A percentile compares a stretch with the other conserved stretches of the same genome.
Conservation (phyloP, 2,329 filamentous ascomycete species). For the Moelleriella libera region DNA sequence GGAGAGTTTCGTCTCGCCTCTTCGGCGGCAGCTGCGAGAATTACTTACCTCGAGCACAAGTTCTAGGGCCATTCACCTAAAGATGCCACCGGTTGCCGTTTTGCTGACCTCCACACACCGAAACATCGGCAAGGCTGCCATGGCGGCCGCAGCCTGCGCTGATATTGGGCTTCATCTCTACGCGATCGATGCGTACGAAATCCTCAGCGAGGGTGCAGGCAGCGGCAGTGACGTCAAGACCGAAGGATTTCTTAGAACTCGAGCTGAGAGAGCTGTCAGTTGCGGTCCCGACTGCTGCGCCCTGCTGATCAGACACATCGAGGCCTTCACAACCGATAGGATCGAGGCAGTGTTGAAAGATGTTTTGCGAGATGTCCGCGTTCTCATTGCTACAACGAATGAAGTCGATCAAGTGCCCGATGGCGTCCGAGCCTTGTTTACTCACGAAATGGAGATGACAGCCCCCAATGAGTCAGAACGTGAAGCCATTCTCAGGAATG, state of each 20-base stretch:
- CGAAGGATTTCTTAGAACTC: slow-evolving; percentile 74
- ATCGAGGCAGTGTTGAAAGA: slow-evolving; percentile 79
- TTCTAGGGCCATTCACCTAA: slow-evolving; percentile 69
- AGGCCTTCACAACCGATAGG: slow-evolving; percentile 79
- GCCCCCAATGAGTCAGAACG: slow-evolving; percentile 88
- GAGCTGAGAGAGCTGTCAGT: slow-evolving; percentile 76
- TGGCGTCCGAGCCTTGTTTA: slow-evolving; percentile 79
- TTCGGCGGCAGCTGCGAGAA: slow-evolving; percentile 63
- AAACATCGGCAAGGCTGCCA: slow-evolving; percentile 79
- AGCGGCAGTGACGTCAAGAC: slow-evolving; percentile 88
- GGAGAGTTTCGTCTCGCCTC: slow-evolving; percentile 37
- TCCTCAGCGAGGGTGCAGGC: slow-evolving; percentile 71
- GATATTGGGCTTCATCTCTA: slow-evolving; percentile 89
- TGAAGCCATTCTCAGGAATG: slow-evolving; percentile 70
- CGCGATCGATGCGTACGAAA: slow-evolving; percentile 80
- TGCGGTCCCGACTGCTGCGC: slow-evolving; percentile 77
- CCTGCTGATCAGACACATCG: slow-evolving; percentile 77
- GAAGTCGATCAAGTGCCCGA: slow-evolving; percentile 92
- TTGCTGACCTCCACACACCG: slow-evolving; percentile 84
- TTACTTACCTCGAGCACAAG: slow-evolving; percentile 82
- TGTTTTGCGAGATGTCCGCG: slow-evolving; percentile 62
- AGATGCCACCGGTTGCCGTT: slow-evolving; percentile 77
- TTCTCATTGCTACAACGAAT: slow-evolving; percentile 86
- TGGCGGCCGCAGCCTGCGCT: slow-evolving; percentile 63
- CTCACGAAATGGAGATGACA: slow-evolving; percentile 85